A percentile compares a stretch with the other conserved stretches of the same genome.
Evolutionary conservation across 2,329 filamentous ascomycete genomes (phyloP).

Genomic region (Leptographium galeiforme): DNA sequence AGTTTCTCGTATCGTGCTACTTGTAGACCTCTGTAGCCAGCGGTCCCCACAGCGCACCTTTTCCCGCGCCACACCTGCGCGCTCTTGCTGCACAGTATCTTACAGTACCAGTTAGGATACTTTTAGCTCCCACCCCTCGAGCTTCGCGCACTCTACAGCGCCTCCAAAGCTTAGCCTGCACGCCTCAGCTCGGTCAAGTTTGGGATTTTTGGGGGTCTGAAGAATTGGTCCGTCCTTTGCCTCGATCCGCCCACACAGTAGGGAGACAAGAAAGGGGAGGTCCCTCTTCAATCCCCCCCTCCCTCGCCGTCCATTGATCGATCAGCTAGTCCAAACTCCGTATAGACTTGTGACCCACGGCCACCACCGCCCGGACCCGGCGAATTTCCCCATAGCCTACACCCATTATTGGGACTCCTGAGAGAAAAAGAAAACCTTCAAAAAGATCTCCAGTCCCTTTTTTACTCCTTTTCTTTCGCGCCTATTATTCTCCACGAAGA

Average conservation of each 20-base stretch:
- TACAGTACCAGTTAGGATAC: background rate
- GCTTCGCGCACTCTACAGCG: background rate
- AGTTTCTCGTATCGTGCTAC: background rate
- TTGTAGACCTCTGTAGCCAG: background rate
- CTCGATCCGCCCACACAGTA: background rate
- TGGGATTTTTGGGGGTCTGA: background rate
- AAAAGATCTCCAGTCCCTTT: conserved; percentile 4
- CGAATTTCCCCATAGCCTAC: conserved; percentile 11
- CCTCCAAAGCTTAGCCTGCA: background rate
- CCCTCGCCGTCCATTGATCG: conserved; percentile 8
- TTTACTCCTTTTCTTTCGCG: conserved; percentile 2
- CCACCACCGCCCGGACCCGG: conserved; percentile 10
- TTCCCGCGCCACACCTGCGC: background rate
- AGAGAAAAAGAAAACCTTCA: conserved; percentile 6
- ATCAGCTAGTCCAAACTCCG: conserved; percentile 12
- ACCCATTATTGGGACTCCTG: conserved; percentile 8
- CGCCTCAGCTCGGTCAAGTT: background rate
- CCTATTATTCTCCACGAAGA: background rate
- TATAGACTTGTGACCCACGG: conserved; percentile 8
- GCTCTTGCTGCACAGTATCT: background rate
- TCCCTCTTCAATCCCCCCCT: background rate
- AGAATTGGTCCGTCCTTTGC: background rate
- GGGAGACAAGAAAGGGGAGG: background rate
- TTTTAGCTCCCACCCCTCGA: background rate
- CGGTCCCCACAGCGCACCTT: background rate